A percentile compares a stretch with the other conserved stretches of the same genome.
These are phyloP conservation scores for Angomonas deanei DNA, from an alignment of 208 protist species.

Conservation along the genomic window DNA sequence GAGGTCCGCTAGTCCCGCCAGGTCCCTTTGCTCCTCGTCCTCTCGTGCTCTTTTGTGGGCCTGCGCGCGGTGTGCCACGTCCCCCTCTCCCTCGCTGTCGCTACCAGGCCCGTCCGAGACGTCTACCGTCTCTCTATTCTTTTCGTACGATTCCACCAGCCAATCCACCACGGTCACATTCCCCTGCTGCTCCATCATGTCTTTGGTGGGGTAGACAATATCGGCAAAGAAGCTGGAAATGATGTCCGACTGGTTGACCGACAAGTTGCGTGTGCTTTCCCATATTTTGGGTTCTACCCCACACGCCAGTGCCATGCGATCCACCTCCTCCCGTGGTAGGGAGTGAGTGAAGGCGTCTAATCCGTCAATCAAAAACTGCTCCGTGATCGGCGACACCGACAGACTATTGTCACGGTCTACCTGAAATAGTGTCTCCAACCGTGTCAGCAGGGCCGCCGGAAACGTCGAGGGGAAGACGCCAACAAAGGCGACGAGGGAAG, in stretches of 20 bases:
- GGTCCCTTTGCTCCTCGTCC: neutral
- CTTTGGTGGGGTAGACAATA: slow-evolving; percentile 57
- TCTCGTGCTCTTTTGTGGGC: neutral
- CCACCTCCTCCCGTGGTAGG: slow-evolving; percentile 26
- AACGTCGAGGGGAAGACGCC: slow-evolving; percentile 35
- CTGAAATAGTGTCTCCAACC: slow-evolving; percentile 35
- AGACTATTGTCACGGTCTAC: slow-evolving; percentile 1
- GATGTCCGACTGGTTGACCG: slow-evolving; percentile 14
- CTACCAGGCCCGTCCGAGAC: slow-evolving; percentile 21
- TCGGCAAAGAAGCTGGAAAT: slow-evolving; percentile 81
- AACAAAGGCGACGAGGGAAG: slow-evolving; percentile 40
- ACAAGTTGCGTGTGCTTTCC: neutral
- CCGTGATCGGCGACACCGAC: slow-evolving; percentile 27
- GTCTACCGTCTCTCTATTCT: slow-evolving; percentile 54
- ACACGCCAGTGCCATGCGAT: slow-evolving; percentile 57
- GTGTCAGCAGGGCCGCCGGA: slow-evolving; percentile 36
- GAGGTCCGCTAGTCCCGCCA: neutral
- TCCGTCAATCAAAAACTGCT: slow-evolving; percentile 81
- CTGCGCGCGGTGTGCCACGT: slow-evolving; percentile 1
- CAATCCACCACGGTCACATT: slow-evolving; percentile 43
- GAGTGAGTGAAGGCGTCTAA: slow-evolving; percentile 62
- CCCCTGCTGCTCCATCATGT: neutral
- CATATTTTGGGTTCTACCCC: slow-evolving; percentile 60
- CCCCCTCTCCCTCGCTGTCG: neutral
- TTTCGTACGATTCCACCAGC: slow-evolving; percentile 65